These are phyloP conservation scores for Chlamydomonas sp. DNA, from an alignment of 139 green algal species.

Conservation along the genomic window DNA sequence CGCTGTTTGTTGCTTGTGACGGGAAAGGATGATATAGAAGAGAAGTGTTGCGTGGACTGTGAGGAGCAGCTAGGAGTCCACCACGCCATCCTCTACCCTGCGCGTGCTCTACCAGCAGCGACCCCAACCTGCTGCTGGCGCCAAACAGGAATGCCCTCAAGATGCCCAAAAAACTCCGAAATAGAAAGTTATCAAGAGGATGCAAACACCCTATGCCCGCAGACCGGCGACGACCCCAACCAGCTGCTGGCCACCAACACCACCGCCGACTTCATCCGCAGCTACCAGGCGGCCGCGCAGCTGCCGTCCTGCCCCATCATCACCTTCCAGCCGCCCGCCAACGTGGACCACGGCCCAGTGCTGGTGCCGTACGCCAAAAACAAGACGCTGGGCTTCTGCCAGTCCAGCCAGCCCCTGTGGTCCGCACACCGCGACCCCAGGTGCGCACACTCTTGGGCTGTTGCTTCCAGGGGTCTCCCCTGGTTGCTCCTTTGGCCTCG, in stretches of 20 bases:
- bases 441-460: too few relatives aligned
- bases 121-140: too few relatives aligned
- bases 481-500: too few relatives aligned
- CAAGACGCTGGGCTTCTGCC: constrained; percentile 50
- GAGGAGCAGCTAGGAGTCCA: too few relatives aligned
- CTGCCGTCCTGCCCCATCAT: constrained; percentile 30
- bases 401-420: constrained; percentile 62
- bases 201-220: not conserved
- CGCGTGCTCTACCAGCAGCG: too few relatives aligned
- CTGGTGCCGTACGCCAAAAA: not conserved
- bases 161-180: too few relatives aligned
- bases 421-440: constrained; percentile 69
- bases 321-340: constrained; percentile 29
- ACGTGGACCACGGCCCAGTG: constrained; percentile 7
- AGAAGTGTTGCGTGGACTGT: too few relatives aligned
- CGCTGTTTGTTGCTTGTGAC: too few relatives aligned
- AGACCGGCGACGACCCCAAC: not conserved
- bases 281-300: constrained; percentile 27
- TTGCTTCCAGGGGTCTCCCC: too few relatives aligned
- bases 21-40: too few relatives aligned
- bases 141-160: too few relatives aligned
- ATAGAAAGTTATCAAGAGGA: not conserved
- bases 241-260: not conserved
- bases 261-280: constrained; percentile 17
- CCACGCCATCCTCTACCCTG: too few relatives aligned